Base-by-base conservation (phyloP, 305 asterid genomes). In the Galium porrigens region DNA sequence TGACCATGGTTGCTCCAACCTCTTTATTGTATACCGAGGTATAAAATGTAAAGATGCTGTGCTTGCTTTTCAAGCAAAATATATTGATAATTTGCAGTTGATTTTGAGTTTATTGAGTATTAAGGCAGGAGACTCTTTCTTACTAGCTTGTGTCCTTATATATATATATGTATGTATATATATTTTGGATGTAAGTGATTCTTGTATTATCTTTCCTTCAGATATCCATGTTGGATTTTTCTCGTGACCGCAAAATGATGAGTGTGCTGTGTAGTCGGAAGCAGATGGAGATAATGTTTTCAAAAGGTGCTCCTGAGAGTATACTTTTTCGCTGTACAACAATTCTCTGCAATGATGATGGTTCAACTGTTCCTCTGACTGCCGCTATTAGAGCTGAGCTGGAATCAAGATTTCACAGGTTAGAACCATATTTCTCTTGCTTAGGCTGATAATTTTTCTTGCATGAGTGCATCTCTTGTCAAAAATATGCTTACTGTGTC, bases 241-340 rank as follows among this genome's bases (percentile, higher is more conserved):
- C 96, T 69, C 99, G 97, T 79, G 97, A 94, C 77, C 92, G 99
- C 61, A 94, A 94, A 75, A 86, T 94, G 99, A 94, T 94, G 99
- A 94, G 99, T 75, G 96, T 86, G 76, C 96, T 94, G 53, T 89
- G 96, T 83, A 86, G 82, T 85, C 86, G 91, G 76, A 94, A 89
- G 84, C 96, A 89, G 81, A 81, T 82, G 73, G 94, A 86, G 74
- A 85, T 90, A 64, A 86, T 90, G 97, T 90, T 94, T 79, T 86
- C 99, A 60, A 94, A 94, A 82, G 99, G 99, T 79, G 97, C 99
- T 65, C 99, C 99, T 1, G 99, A 94, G 85, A 89, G 94, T 77
- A 82, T 94, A 79, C 86, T 94, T 74, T 74, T 94, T 70, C 85
- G 90, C 78, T 94, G 99, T 83, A 81, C 95, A 74, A 82, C 72